Evolutionary conservation across 2,329 filamentous ascomycete genomes (phyloP), one percentile per base, ranked within the genome.

Genomic region (Thielaviopsis populi): DNA sequence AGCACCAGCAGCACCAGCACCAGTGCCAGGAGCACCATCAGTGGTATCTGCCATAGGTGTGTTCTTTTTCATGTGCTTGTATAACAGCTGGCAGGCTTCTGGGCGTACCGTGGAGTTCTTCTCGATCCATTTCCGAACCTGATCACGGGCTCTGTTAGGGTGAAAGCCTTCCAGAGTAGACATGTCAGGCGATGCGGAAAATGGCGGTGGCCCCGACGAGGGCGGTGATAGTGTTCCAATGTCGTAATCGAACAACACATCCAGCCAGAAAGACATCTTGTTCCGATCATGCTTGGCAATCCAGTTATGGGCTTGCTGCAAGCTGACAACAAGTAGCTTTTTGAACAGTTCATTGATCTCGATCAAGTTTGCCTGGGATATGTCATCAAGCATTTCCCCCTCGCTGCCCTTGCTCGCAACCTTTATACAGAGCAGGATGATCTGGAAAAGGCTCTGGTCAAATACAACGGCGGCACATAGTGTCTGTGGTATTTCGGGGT

Each of bases 241-340:
- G 37, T 79, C 78, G 37, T 83, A 82, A 63, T 86, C 83, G 63
- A 85, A 85, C 7, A 87, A 73, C 33, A 86, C 81, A 63, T 83
- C 81, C 64, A 81, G 82, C 83, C 84, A 87, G 66, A 87, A 86
- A 0, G 80, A 78, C 82, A 86, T 86, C 70, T 87, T 87, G 72
- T 86, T 86, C 42, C 84, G 76, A 69, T 86, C 83, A 68, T 86
- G 84, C 67, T 85, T 85, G 64, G 83, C 83, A 0, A 83, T 84
- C 83, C 84, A 86, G 70, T 87, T 87, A 68, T 86, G 83, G 1
- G 83, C 81, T 70, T 86, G 83, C 69, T 87, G 84, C 13, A 87
- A 73, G 1, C 81, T 82, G 0, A 83, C 86, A 1, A 87, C 83
- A 1, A 87, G 75, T 1, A 87, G 74, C 69, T 85, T 86, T 68